phyloP scores from a whole-genome alignment of 2,329 filamentous ascomycete genomes.

The Diaporthe longicolla region DNA sequence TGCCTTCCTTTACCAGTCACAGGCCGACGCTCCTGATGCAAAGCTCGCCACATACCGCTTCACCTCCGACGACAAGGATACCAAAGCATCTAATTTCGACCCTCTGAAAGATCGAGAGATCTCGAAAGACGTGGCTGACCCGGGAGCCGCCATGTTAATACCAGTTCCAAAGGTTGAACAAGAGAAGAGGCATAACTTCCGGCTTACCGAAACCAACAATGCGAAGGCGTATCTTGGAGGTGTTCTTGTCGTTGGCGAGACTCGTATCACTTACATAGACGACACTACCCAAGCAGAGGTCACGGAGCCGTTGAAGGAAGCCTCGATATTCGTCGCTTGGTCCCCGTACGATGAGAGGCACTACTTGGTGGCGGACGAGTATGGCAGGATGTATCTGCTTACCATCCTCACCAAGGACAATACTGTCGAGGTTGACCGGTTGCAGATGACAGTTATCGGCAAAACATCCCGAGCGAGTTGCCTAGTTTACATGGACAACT shows the following conservation, averaged over 20 bases:
- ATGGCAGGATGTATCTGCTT: constrained; percentile 87
- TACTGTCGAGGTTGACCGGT: constrained; percentile 76
- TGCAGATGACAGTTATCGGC: constrained; percentile 77
- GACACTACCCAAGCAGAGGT: constrained; percentile 79
- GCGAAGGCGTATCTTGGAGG: constrained; percentile 75
- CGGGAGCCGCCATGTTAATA: constrained; percentile 72
- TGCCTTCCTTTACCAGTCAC: constrained; percentile 70
- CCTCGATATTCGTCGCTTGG: constrained; percentile 94
- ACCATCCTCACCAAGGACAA: constrained; percentile 76
- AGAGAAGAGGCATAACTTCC: constrained; percentile 72
- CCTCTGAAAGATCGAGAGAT: constrained; percentile 68
- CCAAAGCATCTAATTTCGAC: constrained; percentile 68
- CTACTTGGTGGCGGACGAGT: constrained; percentile 94
- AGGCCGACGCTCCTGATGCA: constrained; percentile 66
- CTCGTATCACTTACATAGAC: constrained; percentile 87
- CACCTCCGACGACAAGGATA: constrained; percentile 70
- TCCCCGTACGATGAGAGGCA: constrained; percentile 83
- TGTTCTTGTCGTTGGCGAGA: constrained; percentile 83
- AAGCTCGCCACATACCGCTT: constrained; percentile 72
- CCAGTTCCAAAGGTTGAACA: constrained; percentile 69
- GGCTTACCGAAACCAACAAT: constrained; percentile 61
- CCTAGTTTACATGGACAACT: constrained; percentile 81
- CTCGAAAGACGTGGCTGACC: constrained; percentile 66
- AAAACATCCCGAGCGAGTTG: constrained; percentile 81
- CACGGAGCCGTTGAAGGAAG: constrained; percentile 75